Percentiles rank a stretch among this genome's conserved stretches.
Evolutionary conservation across 2,329 filamentous ascomycete genomes (phyloP).

Genomic region (Aspergillus tamarii): DNA sequence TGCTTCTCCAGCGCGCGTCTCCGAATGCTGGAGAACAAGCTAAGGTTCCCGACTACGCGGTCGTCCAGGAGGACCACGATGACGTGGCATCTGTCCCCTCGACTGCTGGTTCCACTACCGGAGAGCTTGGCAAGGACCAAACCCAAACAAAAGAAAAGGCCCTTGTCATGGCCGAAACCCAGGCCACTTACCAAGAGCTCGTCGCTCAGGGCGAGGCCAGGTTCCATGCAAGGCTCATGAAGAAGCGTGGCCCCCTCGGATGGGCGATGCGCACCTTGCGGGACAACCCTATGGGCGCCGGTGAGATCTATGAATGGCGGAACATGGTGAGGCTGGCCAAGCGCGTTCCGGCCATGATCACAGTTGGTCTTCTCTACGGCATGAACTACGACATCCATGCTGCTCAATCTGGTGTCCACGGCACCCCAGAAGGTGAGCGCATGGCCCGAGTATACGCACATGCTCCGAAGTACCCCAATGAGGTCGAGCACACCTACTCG

Average conservation of each 20-base stretch:
- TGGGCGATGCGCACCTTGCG: conserved; percentile 81
- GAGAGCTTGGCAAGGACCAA: conserved; percentile 21
- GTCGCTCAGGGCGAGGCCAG: conserved; percentile 59
- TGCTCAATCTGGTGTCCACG: conserved; percentile 69
- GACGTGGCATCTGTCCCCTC: conserved; percentile 45
- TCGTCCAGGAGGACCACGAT: conserved; percentile 66
- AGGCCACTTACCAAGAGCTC: conserved; percentile 64
- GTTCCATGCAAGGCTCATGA: conserved; percentile 66
- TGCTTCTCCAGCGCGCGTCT: conserved; percentile 63
- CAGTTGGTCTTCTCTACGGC: conserved; percentile 70
- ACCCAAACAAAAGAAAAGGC: conserved; percentile 39
- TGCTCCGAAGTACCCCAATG: conserved; percentile 69
- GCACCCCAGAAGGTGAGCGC: conserved; percentile 72
- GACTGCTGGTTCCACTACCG: neutral
- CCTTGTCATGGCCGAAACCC: conserved; percentile 52
- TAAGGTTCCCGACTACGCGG: conserved; percentile 74
- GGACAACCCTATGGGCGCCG: conserved; percentile 72
- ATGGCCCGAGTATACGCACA: conserved; percentile 70
- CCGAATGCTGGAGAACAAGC: conserved; percentile 58
- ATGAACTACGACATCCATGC: conserved; percentile 81
- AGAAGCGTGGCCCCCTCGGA: conserved; percentile 69
- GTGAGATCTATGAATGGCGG: conserved; percentile 72
- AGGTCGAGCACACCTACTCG: conserved; percentile 66
- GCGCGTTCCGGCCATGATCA: conserved; percentile 70
- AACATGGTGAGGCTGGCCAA: conserved; percentile 68